Evolutionary conservation across 441 rosid species (phyloP), one percentile per base, ranked within the genome.

Genomic region (Populus tomentosa): DNA sequence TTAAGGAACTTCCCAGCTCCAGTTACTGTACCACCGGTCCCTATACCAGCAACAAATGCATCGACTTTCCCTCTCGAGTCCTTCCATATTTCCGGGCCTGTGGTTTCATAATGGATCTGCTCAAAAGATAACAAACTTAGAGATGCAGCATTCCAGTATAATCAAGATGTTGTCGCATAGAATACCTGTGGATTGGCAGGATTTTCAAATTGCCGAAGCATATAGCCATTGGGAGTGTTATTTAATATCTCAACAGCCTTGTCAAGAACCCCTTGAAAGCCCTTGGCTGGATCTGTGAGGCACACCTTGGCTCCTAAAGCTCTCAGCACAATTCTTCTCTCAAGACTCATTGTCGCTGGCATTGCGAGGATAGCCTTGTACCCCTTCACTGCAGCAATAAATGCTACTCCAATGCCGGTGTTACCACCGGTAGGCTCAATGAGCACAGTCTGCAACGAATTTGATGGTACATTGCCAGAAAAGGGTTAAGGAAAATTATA

Each of bases 1-100:
- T 73, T 89, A 33, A 91, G 93, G 77, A 83, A 91, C 68, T 24
- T 77, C 80, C 95, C 93, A 10, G 85, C 87, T 64, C 96, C 91
- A 2, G 92, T 87, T 71, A 90, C 82, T 0, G 92, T 90, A 69
- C 94, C 94, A 42, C 94, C 92, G 2, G 94, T 89, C 50, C 94
- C 92, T 59, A 90, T 89, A 21, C 94, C 96, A 38, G 96, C 87
- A 75, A 91, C 90, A 62, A 91, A 72, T 32, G 86, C 89, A 83
- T 91, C 94, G 42, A 89, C 83, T 78, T 89, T 91, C 72, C 91
- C 94, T 18, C 79, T 87, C 1, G 91, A 86, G 69, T 82, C 88
- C 80, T 85, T 83, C 94, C 94, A 90, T 62, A 90, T 87, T 83
- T 88, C 89, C 4, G 89, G 90, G 72, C 92, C 90, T 63, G 92